A percentile compares a stretch with the other conserved stretches of the same genome.
These are phyloP conservation scores for Cyberlindnera veronae DNA, from an alignment of 805 yeast species.

Conservation along the genomic window DNA sequence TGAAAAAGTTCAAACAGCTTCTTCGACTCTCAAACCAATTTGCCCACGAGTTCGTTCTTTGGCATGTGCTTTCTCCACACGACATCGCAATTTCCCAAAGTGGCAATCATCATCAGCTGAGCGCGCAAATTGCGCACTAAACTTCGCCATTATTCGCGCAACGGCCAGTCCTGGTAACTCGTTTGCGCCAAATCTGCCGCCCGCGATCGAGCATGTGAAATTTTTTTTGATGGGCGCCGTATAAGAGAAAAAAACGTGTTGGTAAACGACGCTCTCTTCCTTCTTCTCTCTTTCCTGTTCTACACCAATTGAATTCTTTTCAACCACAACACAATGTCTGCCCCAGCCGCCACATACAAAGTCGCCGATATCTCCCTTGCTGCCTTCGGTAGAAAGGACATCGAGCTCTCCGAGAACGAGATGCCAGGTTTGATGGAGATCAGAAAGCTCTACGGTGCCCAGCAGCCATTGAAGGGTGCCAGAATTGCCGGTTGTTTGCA, in stretches of 20 bases:
- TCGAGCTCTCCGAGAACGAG: constrained; percentile 97
- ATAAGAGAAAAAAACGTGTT: neutral
- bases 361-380: constrained; percentile 98
- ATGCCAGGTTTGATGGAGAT: constrained; percentile 99
- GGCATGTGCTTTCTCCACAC: too few species aligned
- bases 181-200: too few species aligned
- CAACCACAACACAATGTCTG: constrained; percentile 39
- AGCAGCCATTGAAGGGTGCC: constrained; percentile 97
- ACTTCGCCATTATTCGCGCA: too few species aligned
- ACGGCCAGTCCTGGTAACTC: too few species aligned
- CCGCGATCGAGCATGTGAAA: too few species aligned
- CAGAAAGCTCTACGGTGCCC: constrained; percentile 85
- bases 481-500: constrained; percentile 98
- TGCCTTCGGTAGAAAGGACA: constrained; percentile 99
- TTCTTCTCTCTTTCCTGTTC: neutral
- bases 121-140: too few species aligned
- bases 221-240: neutral
- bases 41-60: too few species aligned
- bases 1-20: too few species aligned
- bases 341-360: constrained; percentile 75
- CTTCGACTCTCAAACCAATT: too few species aligned
- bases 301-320: neutral
- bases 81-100: too few species aligned
- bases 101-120: too few species aligned
- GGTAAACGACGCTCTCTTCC: constrained; percentile 2